phyloP scores from a whole-genome alignment of 495 filamentous ascomycete species.

The Trichoderma asperelloides region DNA sequence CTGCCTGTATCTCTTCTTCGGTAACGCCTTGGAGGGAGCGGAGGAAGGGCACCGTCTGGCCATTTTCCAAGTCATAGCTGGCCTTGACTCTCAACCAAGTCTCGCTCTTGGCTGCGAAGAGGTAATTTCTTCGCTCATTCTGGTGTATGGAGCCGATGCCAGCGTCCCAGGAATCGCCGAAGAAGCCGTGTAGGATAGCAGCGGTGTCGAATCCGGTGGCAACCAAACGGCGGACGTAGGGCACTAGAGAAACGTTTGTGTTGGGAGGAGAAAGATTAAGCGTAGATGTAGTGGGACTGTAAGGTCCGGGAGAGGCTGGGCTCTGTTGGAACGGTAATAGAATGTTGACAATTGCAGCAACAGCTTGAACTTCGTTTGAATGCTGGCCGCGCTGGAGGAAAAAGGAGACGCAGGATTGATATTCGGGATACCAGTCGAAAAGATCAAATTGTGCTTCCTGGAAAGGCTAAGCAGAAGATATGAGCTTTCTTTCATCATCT shows the following conservation, averaged over 20 bases:
- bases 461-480: conserved; percentile 20
- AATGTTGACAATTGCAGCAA: conserved; percentile 89
- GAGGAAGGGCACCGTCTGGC: conserved; percentile 81
- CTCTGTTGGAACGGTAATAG: conserved; percentile 57
- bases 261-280: conserved; percentile 21
- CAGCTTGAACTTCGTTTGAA: conserved; percentile 69
- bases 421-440: conserved; percentile 87
- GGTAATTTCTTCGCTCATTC: conserved; percentile 83
- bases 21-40: conserved; percentile 64
- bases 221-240: conserved; percentile 84
- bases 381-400: conserved; percentile 92
- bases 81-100: conserved; percentile 82
- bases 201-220: conserved; percentile 86
- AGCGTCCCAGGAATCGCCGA: conserved; percentile 78
- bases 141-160: conserved; percentile 80
- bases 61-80: conserved; percentile 74
- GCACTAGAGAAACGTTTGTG: conserved; percentile 45
- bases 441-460: conserved; percentile 58
- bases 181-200: conserved; percentile 82
- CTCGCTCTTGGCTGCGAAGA: conserved; percentile 88
- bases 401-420: conserved; percentile 85
- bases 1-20: conserved; percentile 72
- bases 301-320: conserved; percentile 4
- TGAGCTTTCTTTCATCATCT: neutral
- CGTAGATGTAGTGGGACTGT: neutral